Conservation (phyloP, 345 rosid species). For the Eucalyptus brandiana region DNA sequence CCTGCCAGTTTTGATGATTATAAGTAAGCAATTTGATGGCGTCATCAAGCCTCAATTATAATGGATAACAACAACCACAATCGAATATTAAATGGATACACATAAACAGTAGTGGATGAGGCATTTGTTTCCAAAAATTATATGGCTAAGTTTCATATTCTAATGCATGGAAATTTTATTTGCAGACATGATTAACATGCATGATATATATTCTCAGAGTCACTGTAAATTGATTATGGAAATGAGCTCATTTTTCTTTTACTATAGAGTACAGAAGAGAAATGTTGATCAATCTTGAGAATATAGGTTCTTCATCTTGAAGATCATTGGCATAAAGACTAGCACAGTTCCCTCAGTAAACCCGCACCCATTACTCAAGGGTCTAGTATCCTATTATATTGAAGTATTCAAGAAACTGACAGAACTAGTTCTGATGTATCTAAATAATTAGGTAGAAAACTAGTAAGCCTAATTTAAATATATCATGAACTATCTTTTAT, state of each 20-base stretch:
- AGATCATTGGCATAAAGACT: neutral
- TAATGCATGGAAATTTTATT: neutral
- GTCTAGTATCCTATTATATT: neutral
- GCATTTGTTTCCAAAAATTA: neutral
- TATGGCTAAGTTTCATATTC: neutral
- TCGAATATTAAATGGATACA: neutral
- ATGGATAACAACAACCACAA: neutral
- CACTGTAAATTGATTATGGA: neutral
- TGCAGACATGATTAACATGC: neutral
- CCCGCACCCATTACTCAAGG: neutral
- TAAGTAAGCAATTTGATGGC: neutral
- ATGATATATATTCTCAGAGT: neutral
- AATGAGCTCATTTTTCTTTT: neutral
- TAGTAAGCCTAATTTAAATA: neutral
- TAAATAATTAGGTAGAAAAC: neutral
- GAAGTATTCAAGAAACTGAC: neutral
- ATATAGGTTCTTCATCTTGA: neutral
- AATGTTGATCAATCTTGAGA: neutral
- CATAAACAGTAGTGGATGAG: neutral
- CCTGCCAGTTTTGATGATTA: conserved; percentile 14
- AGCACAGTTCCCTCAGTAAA: neutral
- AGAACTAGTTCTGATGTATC: neutral
- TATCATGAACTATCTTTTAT: neutral
- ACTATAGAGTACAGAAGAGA: neutral
- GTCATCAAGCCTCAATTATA: neutral